These are phyloP conservation scores for Musa balbisiana DNA, from an alignment of 202 grass and related monocot genomes.

Conservation along the genomic window DNA sequence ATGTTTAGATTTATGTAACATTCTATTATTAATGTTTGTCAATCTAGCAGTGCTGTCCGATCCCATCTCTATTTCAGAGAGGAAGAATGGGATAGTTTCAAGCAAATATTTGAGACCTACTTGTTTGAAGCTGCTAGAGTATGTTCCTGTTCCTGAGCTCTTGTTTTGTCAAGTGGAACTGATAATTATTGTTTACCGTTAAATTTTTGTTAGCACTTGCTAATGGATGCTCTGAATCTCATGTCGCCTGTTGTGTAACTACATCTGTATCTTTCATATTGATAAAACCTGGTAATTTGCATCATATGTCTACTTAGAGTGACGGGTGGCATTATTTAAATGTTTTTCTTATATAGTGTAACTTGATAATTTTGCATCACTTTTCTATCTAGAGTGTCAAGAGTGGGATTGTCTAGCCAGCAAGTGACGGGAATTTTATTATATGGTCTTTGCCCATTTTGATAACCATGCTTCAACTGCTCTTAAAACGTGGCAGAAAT, in stretches of 20 bases:
- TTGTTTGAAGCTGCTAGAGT: conserved; percentile 74
- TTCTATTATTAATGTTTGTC: conserved; percentile 35
- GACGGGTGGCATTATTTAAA: no score
- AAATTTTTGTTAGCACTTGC: not conserved
- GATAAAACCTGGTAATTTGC: no score
- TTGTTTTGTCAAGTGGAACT: not conserved
- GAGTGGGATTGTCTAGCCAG: no score
- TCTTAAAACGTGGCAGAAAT: not conserved
- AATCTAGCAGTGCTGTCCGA: conserved; percentile 63
- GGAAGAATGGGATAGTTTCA: conserved; percentile 85
- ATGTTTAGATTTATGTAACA: conserved; percentile 42
- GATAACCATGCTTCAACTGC: no score
- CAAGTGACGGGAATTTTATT: no score
- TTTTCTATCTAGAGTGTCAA: no score
- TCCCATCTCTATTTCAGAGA: conserved; percentile 79
- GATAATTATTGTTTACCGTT: not conserved
- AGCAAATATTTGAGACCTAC: conserved; percentile 62
- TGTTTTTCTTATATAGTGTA: no score
- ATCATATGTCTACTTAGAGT: no score
- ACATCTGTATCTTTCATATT: no score
- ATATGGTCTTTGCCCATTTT: no score
- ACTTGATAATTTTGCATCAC: no score
- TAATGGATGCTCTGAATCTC: not conserved
- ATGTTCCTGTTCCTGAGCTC: conserved; percentile 11
- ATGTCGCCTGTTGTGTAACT: not conserved